Percentiles rank a stretch among this genome's conserved stretches.
Evolutionary conservation across 495 filamentous ascomycete genomes (phyloP).

Genomic region (Tuber melanosporum): DNA sequence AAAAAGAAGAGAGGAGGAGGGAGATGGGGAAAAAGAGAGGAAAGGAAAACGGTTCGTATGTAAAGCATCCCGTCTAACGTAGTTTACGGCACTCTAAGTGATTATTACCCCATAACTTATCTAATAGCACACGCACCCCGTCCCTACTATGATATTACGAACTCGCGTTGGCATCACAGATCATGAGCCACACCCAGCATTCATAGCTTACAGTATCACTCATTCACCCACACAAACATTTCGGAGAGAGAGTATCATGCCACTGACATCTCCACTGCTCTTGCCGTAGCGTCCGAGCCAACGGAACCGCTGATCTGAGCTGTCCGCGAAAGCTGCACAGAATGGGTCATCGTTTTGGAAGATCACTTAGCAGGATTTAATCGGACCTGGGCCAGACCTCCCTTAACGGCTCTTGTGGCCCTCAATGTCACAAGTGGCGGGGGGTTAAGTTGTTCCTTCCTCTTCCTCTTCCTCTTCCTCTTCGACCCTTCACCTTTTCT

Average conservation of each 20-base stretch:
- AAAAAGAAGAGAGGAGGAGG: not conserved
- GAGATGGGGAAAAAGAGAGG: not conserved
- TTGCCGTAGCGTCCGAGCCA: not conserved
- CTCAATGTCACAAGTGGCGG: not conserved
- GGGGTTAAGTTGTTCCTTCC: not conserved
- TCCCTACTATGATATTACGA: not conserved
- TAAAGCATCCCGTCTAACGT: not conserved
- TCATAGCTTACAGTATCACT: not conserved
- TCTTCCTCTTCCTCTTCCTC: not conserved
- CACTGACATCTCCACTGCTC: not conserved
- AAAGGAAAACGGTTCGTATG: not conserved
- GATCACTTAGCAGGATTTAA: not conserved
- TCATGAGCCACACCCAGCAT: not conserved
- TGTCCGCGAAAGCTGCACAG: not conserved
- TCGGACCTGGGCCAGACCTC: not conserved
- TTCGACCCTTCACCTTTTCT: not conserved
- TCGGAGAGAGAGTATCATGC: not conserved
- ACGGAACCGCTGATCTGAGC: not conserved
- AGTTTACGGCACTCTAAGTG: not conserved
- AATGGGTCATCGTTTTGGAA: not conserved
- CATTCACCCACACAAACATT: not conserved
- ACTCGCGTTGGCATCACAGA: not conserved
- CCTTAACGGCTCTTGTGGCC: not conserved
- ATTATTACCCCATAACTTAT: conserved; percentile 2
- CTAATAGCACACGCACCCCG: not conserved